Evolutionary conservation across 805 yeast species (phyloP), one percentile per base, ranked within the genome.

Genomic region (Ogataea naganishii): DNA sequence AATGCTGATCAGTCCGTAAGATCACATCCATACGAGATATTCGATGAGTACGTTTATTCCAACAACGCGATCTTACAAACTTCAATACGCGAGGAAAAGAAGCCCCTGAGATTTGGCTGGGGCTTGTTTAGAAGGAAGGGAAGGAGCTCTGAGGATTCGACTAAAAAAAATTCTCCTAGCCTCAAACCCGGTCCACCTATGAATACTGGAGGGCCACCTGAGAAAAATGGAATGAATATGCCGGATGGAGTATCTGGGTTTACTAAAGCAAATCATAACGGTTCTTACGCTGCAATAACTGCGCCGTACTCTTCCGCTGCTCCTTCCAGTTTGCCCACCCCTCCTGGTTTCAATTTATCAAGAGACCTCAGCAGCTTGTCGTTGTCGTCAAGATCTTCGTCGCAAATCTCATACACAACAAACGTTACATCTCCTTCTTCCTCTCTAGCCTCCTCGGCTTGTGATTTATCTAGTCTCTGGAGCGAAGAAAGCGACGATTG

Each of bases 11-110:
- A 60, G 33, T 48, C 62, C 23, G 51, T 69, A 22, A 68, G 70
- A 38, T 63, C 72, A 1, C 77, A 72, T 47, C 69, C 81, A 0
- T 77, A 64, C 47, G 84, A 77, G 39, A 64, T 77, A 3, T 63
- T 76, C 29, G 84, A 77, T 48, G 84, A 77, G 41, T 76, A 80
- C 1, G 63, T 73, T 19, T 76, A 75, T 47, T 60, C 58, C 6
- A n/a, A n/a, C n/a, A n/a, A n/a, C n/a, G n/a, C n/a, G n/a, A n/a
- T n/a, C n/a, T n/a, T n/a, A n/a, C n/a, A n/a, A n/a, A n/a, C n/a
- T n/a, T n/a, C n/a, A n/a, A n/a, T n/a, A n/a, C n/a, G n/a, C n/a
- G n/a, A n/a, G n/a, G n/a, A n/a, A n/a, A n/a, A n/a, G n/a, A n/a
- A n/a, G n/a, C n/a, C n/a, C n/a, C n/a, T n/a, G n/a, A n/a, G n/a